Evolutionary conservation across 2,329 filamentous ascomycete species (phyloP).

Genomic region (Xylariaceae sp.): DNA sequence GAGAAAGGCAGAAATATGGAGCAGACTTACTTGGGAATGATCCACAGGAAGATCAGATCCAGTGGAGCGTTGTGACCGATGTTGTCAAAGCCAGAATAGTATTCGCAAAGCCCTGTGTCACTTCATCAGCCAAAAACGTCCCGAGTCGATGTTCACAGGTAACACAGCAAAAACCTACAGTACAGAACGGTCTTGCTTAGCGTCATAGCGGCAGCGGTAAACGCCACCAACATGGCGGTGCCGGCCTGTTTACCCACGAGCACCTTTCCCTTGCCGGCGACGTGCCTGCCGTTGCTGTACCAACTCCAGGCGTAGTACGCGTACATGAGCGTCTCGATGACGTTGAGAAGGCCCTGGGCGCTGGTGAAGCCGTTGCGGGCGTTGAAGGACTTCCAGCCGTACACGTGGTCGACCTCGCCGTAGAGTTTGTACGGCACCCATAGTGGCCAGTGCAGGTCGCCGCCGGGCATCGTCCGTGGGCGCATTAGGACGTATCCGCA

Average conservation of each 20-base stretch:
- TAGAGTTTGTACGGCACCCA: constrained; percentile 81
- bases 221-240: constrained; percentile 46
- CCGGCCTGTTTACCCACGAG: constrained; percentile 45
- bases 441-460: constrained; percentile 66
- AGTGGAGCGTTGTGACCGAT: constrained; percentile 52
- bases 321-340: constrained; percentile 66
- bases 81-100: constrained; percentile 54
- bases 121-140: neutral
- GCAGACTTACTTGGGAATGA: constrained; percentile 34
- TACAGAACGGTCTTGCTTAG: constrained; percentile 61
- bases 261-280: constrained; percentile 21
- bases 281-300: constrained; percentile 19
- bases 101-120: constrained; percentile 52
- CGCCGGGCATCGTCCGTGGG: constrained; percentile 79
- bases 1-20: no score
- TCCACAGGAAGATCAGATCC: constrained; percentile 52
- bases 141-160: neutral
- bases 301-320: constrained; percentile 49
- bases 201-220: constrained; percentile 57
- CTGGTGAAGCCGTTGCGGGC: constrained; percentile 70
- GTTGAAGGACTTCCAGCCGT: constrained; percentile 72
- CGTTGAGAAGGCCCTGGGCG: constrained; percentile 69
- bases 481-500: constrained; percentile 74
- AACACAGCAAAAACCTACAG: constrained; percentile 40
- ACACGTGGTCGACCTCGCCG: constrained; percentile 74